Evolutionary conservation across 805 yeast genomes (phyloP).

Genomic region (Suhomyces faveliae): DNA sequence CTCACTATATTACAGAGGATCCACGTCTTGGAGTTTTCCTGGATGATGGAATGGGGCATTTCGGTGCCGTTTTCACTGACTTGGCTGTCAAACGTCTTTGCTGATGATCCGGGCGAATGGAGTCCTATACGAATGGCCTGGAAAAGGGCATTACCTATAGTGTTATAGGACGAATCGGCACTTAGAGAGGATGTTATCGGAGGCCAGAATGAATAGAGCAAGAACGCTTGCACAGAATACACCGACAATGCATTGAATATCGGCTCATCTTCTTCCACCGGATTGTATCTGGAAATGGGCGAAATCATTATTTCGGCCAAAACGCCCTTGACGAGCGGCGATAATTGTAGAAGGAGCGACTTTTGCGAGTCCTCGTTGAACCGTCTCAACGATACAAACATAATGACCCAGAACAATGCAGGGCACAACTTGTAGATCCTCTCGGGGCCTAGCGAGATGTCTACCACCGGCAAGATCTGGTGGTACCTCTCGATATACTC

Average conservation of each 20-base stretch:
- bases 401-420: constrained; percentile 88
- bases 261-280: constrained; percentile 77
- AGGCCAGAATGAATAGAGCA: constrained; percentile 92
- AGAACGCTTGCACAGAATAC: constrained; percentile 89
- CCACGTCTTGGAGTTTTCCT: constrained; percentile 90
- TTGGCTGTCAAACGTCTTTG: neutral
- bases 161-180: constrained; percentile 95
- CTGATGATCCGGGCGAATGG: constrained; percentile 53
- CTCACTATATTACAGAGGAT: constrained; percentile 87
- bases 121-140: constrained; percentile 92
- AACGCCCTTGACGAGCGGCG: constrained; percentile 70
- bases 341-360: constrained; percentile 54
- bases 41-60: constrained; percentile 23
- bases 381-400: constrained; percentile 73
- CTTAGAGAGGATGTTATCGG: constrained; percentile 91
- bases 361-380: constrained; percentile 32
- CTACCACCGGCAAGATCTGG: constrained; percentile 84
- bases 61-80: neutral
- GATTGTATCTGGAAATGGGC: constrained; percentile 83
- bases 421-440: constrained; percentile 77
- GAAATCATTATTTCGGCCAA: constrained; percentile 86
- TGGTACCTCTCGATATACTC: constrained; percentile 82
- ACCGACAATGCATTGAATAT: constrained; percentile 86
- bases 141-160: constrained; percentile 88
- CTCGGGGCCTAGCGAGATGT: constrained; percentile 79